Evolutionary conservation across 1,139 yeast species (phyloP).

Genomic region (Wickerhamomyces sp.): DNA sequence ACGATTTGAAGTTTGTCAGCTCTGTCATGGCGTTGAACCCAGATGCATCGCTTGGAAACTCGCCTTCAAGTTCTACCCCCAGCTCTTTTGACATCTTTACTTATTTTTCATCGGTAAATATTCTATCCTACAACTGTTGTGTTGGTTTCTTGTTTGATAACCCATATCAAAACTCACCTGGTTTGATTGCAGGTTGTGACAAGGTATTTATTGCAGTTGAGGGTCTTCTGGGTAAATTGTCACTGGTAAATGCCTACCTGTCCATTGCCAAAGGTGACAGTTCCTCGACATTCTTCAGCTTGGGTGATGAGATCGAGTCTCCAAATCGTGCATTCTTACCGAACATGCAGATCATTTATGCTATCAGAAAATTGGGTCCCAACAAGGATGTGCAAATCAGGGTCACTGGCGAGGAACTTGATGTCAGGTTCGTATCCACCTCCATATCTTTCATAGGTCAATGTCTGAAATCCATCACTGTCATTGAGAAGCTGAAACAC

Average conservation of each 20-base stretch:
- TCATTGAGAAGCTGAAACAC: slow-evolving; percentile 34
- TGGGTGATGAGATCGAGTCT: slow-evolving; percentile 39
- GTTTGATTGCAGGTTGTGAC: slow-evolving; percentile 74
- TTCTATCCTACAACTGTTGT: slow-evolving; percentile 63
- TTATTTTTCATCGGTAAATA: slow-evolving; percentile 44
- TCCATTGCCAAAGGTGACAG: slow-evolving; percentile 61
- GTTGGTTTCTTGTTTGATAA: slow-evolving; percentile 68
- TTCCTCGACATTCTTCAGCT: slow-evolving; percentile 46
- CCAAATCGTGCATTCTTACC: slow-evolving; percentile 65
- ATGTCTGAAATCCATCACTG: slow-evolving; percentile 38
- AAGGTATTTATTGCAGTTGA: slow-evolving; percentile 60
- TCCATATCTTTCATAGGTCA: slow-evolving; percentile 45
- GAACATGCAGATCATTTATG: slow-evolving; percentile 55
- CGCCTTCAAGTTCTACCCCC: neutral
- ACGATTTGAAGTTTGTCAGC: slow-evolving; percentile 9
- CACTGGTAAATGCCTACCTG: slow-evolving; percentile 58
- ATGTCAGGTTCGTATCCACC: slow-evolving; percentile 54
- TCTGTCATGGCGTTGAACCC: slow-evolving; percentile 2
- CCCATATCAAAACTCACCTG: slow-evolving; percentile 36
- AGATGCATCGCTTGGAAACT: too few relatives aligned
- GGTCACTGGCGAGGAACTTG: slow-evolving; percentile 63
- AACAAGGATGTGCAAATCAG: slow-evolving; percentile 36
- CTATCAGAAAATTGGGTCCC: slow-evolving; percentile 31
- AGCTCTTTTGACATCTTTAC: slow-evolving; percentile 14
- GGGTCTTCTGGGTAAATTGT: slow-evolving; percentile 57